These are phyloP conservation scores for Epichloe sylvatica DNA, from an alignment of 2,329 filamentous ascomycete species.

Conservation along the genomic window DNA sequence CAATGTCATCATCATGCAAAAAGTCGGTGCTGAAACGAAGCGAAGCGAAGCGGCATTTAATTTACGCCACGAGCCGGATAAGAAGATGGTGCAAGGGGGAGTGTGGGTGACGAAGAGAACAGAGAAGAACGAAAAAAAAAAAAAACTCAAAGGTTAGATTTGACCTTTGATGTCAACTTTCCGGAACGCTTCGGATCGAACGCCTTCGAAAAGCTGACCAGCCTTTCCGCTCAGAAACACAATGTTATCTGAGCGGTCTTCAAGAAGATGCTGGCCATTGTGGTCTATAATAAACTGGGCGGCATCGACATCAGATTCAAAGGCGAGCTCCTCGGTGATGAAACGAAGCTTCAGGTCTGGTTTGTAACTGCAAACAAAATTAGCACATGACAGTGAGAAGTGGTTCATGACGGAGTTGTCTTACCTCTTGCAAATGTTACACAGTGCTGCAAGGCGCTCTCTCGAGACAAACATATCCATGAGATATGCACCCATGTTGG, in stretches of 20 bases:
- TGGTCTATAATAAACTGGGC: constrained; percentile 81
- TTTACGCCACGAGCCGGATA: background rate
- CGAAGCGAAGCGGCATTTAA: background rate
- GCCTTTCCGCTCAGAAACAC: constrained; percentile 64
- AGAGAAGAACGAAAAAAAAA: background rate
- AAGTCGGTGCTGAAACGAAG: background rate
- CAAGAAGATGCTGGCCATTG: constrained; percentile 59
- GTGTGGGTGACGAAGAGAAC: background rate
- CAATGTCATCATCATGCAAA: constrained; percentile 1
- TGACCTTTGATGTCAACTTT: constrained; percentile 96
- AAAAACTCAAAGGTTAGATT: constrained; percentile 43
- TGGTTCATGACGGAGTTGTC: background rate
- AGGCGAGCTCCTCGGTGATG: constrained; percentile 89
- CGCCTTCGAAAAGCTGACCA: constrained; percentile 55
- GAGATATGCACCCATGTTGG: constrained; percentile 93
- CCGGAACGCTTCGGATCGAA: constrained; percentile 61
- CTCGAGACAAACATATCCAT: constrained; percentile 98
- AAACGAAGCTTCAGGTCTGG: constrained; percentile 79
- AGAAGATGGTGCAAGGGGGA: background rate
- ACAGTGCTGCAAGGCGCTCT: constrained; percentile 79
- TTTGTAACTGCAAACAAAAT: constrained; percentile 58
- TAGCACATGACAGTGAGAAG: background rate
- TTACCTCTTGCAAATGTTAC: constrained; percentile 88
- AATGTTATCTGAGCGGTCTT: constrained; percentile 62
- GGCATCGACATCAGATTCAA: constrained; percentile 82